Evolutionary conservation across 1,284 basidiomycete species (phyloP).

Genomic region (Earliella scabrosa): DNA sequence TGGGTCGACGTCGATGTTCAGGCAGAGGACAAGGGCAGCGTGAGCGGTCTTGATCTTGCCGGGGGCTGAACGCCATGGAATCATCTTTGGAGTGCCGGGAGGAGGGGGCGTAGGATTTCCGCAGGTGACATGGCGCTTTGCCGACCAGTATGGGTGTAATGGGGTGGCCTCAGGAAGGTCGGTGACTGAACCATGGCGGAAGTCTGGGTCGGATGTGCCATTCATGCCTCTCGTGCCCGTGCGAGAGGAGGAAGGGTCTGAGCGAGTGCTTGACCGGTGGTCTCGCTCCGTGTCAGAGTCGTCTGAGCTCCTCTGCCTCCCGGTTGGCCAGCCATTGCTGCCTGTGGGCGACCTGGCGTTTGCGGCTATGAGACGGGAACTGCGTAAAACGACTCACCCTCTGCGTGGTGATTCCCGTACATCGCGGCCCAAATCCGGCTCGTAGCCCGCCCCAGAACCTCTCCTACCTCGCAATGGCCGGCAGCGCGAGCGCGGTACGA

Average conservation of each 20-base stretch:
- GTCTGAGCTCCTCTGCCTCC: constrained; percentile 34
- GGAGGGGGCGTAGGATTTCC: constrained; percentile 80
- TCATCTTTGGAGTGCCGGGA: constrained; percentile 64
- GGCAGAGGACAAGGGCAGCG: constrained; percentile 92
- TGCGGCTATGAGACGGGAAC: neutral
- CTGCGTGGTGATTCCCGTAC: constrained; percentile 24
- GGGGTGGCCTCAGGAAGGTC: constrained; percentile 58
- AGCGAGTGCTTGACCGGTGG: constrained; percentile 44
- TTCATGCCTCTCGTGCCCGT: constrained; percentile 33
- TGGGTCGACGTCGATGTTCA: constrained; percentile 98
- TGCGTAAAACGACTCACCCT: constrained; percentile 16
- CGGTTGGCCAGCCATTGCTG: constrained; percentile 22
- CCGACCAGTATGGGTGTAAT: constrained; percentile 77
- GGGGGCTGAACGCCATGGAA: constrained; percentile 80
- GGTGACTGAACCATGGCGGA: constrained; percentile 42
- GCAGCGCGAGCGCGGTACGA: neutral
- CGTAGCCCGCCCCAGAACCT: neutral
- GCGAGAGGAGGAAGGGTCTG: constrained; percentile 47
- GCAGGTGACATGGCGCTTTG: constrained; percentile 86
- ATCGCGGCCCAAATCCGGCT: constrained; percentile 7
- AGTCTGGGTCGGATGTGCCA: constrained; percentile 37
- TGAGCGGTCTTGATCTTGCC: constrained; percentile 91
- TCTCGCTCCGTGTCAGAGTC: constrained; percentile 53
- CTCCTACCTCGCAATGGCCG: constrained; percentile 6
- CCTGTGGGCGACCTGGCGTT: constrained; percentile 10